Percentiles rank a stretch among this genome's conserved stretches.
phyloP scores from a whole-genome alignment of 1,284 basidiomycete species.

The Cerioporus squamosus region DNA sequence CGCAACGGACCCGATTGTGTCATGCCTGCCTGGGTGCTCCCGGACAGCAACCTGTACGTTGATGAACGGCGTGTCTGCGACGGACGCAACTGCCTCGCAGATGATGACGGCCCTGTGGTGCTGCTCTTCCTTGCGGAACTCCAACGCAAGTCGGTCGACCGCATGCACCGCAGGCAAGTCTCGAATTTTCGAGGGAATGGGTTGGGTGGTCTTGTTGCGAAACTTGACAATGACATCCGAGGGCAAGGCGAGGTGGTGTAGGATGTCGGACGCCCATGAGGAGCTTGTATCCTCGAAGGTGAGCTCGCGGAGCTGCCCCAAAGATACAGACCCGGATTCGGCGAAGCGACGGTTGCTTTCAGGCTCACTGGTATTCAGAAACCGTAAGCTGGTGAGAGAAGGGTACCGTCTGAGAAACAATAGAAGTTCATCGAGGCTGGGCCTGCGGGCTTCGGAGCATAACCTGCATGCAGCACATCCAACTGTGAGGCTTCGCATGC shows the following conservation, averaged over 20 bases:
- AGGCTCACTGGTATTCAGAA: background rate
- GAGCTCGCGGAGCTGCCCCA: background rate
- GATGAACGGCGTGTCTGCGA: too few species aligned
- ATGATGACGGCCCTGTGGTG: background rate
- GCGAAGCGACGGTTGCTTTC: background rate
- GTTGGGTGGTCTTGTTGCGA: background rate
- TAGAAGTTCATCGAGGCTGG: conserved; percentile 1
- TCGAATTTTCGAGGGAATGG: background rate
- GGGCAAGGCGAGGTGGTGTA: background rate
- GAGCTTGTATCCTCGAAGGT: background rate
- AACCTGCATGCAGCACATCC: background rate
- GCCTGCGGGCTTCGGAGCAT: background rate
- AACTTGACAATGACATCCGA: background rate
- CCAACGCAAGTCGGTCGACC: background rate
- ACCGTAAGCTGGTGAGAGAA: background rate
- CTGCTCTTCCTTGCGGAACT: background rate
- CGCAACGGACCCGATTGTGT: background rate
- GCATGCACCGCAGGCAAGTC: background rate
- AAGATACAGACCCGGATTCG: background rate
- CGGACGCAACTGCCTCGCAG: too few species aligned
- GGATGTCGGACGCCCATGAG: conserved; percentile 3
- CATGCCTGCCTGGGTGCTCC: too few species aligned
- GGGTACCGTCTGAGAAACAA: conserved; percentile 1
- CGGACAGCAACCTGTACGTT: too few species aligned
- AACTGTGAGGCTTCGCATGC: background rate